These are phyloP conservation scores for Globisporangium apiculatum DNA, from an alignment of 352 stramenopile species.

Conservation along the genomic window DNA sequence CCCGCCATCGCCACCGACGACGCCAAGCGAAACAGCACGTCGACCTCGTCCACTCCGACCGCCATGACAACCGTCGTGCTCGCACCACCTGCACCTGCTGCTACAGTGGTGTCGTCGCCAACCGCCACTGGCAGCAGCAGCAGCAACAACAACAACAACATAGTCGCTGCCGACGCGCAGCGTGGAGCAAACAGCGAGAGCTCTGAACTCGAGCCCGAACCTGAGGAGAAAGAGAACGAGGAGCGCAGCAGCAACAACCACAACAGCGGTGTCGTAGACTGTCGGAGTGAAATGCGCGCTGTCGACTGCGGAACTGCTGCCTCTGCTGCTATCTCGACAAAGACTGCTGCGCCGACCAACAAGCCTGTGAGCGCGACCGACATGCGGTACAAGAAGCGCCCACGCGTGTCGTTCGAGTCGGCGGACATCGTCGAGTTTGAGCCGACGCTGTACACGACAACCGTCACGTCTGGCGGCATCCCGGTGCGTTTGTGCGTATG, in stretches of 20 bases:
- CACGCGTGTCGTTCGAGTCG: constrained; percentile 66
- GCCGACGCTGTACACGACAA: constrained; percentile 75
- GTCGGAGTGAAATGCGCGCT: too few species aligned
- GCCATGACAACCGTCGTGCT: constrained; percentile 53
- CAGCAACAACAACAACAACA: too few species aligned
- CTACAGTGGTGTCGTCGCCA: constrained; percentile 11
- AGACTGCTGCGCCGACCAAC: neutral
- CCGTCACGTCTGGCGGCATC: constrained; percentile 70
- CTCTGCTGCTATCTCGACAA: neutral
- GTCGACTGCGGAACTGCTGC: too few species aligned
- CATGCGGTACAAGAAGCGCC: constrained; percentile 48
- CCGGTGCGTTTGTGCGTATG: constrained; percentile 18
- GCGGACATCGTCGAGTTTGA: constrained; percentile 86
- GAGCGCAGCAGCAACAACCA: constrained; percentile 3
- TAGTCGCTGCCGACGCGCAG: too few species aligned
- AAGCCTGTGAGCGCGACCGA: constrained; percentile 12
- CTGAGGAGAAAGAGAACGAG: constrained; percentile 20
- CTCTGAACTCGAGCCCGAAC: constrained; percentile 7
- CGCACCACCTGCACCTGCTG: constrained; percentile 21
- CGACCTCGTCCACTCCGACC: neutral
- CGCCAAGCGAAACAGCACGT: neutral
- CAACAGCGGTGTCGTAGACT: neutral
- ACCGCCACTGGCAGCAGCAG: constrained; percentile 10
- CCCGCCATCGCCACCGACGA: too few species aligned
- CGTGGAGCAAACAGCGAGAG: neutral